These are phyloP conservation scores for Nosema bombycis DNA, from an alignment of 371 early-diverging fungal species.

Conservation along the genomic window DNA sequence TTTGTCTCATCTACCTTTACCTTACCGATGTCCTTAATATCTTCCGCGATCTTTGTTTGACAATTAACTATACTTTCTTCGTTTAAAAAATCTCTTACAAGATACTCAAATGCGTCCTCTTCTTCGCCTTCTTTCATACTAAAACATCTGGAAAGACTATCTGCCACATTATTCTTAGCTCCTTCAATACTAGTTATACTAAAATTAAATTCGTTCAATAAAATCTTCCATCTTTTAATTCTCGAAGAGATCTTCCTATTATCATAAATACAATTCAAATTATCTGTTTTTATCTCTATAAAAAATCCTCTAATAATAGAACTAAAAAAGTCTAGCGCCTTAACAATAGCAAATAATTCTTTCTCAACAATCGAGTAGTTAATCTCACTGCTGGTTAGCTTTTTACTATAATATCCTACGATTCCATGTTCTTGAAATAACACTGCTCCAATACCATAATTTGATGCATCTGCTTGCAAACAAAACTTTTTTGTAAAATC, in stretches of 20 bases:
- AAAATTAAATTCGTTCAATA: conserved; percentile 14
- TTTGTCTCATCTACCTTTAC: neutral
- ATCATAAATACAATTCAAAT: neutral
- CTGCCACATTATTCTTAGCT: neutral
- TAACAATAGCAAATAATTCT: neutral
- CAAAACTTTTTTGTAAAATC: neutral
- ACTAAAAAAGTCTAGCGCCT: neutral
- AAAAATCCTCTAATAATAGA: neutral
- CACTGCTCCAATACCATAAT: neutral
- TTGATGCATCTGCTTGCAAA: conserved; percentile 7
- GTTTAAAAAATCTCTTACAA: too few species aligned
- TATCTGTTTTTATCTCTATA: neutral
- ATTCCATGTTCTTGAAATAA: conserved; percentile 3
- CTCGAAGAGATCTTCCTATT: neutral
- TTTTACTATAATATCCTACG: neutral
- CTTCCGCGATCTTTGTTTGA: neutral
- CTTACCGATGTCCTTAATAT: neutral
- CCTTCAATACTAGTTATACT: neutral
- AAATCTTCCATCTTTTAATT: neutral
- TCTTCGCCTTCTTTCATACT: neutral
- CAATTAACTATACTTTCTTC: neutral
- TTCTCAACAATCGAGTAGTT: too few species aligned
- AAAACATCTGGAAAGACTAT: neutral
- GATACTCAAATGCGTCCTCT: too few species aligned
- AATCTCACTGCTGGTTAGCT: neutral